Evolutionary conservation across 305 asterid genomes (phyloP).

Genomic region (Withania somnifera): DNA sequence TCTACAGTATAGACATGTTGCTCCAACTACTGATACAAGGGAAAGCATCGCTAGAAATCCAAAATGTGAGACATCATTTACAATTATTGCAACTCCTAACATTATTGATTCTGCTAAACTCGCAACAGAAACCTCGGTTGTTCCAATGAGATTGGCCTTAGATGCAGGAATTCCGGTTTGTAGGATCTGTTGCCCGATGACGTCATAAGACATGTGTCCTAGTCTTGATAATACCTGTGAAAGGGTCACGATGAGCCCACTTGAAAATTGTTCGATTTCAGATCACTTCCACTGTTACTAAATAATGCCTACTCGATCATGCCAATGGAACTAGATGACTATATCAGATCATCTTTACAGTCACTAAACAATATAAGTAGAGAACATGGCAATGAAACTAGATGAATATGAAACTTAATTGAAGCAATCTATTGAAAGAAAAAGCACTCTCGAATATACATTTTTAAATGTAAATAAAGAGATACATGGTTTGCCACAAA

Average conservation of each 20-base stretch:
- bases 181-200: constrained; percentile 77
- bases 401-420: background rate
- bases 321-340: background rate
- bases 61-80: constrained; percentile 67
- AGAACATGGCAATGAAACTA: background rate
- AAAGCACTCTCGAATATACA: background rate
- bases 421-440: background rate
- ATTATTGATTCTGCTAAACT: constrained; percentile 84
- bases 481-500: background rate
- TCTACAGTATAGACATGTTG: constrained; percentile 66
- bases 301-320: background rate
- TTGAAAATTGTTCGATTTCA: background rate
- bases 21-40: constrained; percentile 68
- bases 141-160: constrained; percentile 89
- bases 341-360: background rate
- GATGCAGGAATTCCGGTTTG: constrained; percentile 92
- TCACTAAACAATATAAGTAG: background rate
- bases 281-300: background rate
- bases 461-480: background rate
- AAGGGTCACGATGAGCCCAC: background rate
- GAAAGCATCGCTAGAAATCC: constrained; percentile 71
- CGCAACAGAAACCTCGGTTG: constrained; percentile 84
- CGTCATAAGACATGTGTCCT: constrained; percentile 91
- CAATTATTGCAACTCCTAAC: constrained; percentile 82
- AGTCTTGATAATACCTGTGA: constrained; percentile 75